Percentiles rank a stretch among this genome's conserved stretches.
Conservation (phyloP, 495 filamentous ascomycete species). For the Penicillium simplicissimum region DNA sequence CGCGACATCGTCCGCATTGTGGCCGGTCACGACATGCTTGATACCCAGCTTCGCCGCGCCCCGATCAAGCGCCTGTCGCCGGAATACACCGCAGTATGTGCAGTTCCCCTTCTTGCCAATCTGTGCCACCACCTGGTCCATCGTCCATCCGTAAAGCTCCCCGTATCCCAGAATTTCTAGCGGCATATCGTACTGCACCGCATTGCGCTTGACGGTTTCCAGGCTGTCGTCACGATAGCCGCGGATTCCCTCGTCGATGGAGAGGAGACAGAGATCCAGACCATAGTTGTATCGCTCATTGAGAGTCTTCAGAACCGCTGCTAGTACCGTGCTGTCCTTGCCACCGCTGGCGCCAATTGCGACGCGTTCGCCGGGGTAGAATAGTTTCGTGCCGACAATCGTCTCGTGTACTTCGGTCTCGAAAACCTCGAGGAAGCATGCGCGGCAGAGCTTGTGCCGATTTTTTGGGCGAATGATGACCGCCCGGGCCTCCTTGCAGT, state of each 20-base stretch:
- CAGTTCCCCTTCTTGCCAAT: conserved; percentile 99
- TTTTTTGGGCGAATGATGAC: conserved; percentile 94
- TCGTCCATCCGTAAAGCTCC: conserved; percentile 97
- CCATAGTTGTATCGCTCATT: conserved; percentile 89
- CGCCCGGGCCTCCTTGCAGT: conserved; percentile 75
- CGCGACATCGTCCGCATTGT: conserved; percentile 98
- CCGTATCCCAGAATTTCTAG: conserved; percentile 89
- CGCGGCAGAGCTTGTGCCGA: conserved; percentile 84
- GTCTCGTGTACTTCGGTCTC: conserved; percentile 94
- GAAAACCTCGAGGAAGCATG: conserved; percentile 83
- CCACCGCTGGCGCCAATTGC: conserved; percentile 96
- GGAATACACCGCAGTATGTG: conserved; percentile 97
- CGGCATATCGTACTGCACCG: conserved; percentile 84
- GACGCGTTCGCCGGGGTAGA: conserved; percentile 79
- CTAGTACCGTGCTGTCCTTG: conserved; percentile 96
- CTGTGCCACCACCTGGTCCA: conserved; percentile 95
- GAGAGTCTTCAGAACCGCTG: conserved; percentile 89
- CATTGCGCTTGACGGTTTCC: conserved; percentile 94
- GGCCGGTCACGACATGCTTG: conserved; percentile 92
- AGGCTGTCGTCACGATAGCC: conserved; percentile 95
- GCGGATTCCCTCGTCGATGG: conserved; percentile 95
- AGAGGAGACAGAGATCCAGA: conserved; percentile 80
- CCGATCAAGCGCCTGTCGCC: conserved; percentile 89
- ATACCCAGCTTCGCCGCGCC: conserved; percentile 87
- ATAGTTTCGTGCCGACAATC: conserved; percentile 75